Evolutionary conservation across 2,329 filamentous ascomycete genomes (phyloP).

Genomic region (Sporothrix brunneoviolacea): DNA sequence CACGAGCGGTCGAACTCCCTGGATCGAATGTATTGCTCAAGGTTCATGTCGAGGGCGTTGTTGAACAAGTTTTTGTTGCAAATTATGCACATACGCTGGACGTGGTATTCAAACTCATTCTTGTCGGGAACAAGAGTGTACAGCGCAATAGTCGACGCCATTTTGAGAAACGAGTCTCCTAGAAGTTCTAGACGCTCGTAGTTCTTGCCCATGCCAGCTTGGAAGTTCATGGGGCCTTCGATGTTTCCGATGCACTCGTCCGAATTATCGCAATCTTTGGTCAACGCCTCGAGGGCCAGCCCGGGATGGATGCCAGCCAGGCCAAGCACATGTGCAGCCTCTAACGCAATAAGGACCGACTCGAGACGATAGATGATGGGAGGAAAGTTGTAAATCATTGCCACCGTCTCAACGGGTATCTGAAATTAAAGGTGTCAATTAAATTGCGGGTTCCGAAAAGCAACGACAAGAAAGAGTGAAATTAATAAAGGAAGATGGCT

Average conservation of each 20-base stretch:
- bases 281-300: slow-evolving; percentile 80
- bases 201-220: slow-evolving; percentile 83
- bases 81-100: slow-evolving; percentile 81
- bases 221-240: slow-evolving; percentile 63
- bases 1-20: slow-evolving; percentile 75
- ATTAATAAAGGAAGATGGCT: too few species aligned
- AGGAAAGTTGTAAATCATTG: slow-evolving; percentile 69
- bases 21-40: slow-evolving; percentile 75
- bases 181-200: slow-evolving; percentile 93
- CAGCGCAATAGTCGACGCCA: slow-evolving; percentile 84
- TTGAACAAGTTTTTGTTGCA: slow-evolving; percentile 89
- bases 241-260: slow-evolving; percentile 63
- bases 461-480: too few species aligned
- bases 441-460: too few species aligned
- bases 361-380: slow-evolving; percentile 81
- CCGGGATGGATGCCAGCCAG: slow-evolving; percentile 54
- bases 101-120: slow-evolving; percentile 82
- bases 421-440: slow-evolving; percentile 28
- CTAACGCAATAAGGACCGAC: slow-evolving; percentile 69
- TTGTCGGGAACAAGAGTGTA: slow-evolving; percentile 70
- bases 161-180: slow-evolving; percentile 90
- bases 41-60: slow-evolving; percentile 58
- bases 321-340: slow-evolving; percentile 61
- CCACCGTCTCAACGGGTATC: slow-evolving; percentile 63
- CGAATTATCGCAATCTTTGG: slow-evolving; percentile 83